These are phyloP conservation scores for Yarrowia sp. DNA, from an alignment of 805 yeast genomes.

Conservation along the genomic window DNA sequence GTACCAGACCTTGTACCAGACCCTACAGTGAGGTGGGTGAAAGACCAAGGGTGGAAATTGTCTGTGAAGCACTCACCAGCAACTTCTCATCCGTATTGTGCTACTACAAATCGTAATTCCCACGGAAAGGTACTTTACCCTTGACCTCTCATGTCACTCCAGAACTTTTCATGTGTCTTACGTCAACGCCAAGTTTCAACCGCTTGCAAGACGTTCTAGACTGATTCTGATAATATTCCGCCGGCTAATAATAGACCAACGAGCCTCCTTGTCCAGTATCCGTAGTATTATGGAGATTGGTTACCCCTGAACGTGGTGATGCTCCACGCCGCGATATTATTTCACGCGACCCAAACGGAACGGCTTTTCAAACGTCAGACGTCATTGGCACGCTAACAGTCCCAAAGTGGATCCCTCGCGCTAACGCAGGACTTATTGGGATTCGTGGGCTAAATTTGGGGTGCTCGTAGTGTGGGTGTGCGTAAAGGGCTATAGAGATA, in stretches of 20 bases:
- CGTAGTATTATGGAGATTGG: background rate
- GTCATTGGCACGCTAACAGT: background rate
- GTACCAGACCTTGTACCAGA: too few species aligned
- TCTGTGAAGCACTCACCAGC: too few species aligned
- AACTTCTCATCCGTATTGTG: too few species aligned
- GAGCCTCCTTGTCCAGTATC: background rate
- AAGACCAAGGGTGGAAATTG: too few species aligned
- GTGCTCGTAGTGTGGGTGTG: too few species aligned
- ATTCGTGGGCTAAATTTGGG: background rate
- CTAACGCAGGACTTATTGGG: background rate
- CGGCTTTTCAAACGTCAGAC: constrained; percentile 1
- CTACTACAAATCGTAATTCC: too few species aligned
- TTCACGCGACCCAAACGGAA: background rate
- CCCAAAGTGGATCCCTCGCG: background rate
- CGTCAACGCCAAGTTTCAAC: too few species aligned
- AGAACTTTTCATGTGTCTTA: too few species aligned
- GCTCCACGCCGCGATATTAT: background rate
- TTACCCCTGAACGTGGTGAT: constrained; percentile 13
- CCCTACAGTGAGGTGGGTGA: too few species aligned
- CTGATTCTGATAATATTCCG: background rate
- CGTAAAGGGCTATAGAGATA: too few species aligned
- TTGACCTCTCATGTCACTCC: too few species aligned
- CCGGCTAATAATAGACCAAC: background rate
- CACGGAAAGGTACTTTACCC: too few species aligned
- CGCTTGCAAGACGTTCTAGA: background rate